Base-by-base conservation (phyloP, 768 basidiomycete genomes). In the Gautieria morchelliformis region DNA sequence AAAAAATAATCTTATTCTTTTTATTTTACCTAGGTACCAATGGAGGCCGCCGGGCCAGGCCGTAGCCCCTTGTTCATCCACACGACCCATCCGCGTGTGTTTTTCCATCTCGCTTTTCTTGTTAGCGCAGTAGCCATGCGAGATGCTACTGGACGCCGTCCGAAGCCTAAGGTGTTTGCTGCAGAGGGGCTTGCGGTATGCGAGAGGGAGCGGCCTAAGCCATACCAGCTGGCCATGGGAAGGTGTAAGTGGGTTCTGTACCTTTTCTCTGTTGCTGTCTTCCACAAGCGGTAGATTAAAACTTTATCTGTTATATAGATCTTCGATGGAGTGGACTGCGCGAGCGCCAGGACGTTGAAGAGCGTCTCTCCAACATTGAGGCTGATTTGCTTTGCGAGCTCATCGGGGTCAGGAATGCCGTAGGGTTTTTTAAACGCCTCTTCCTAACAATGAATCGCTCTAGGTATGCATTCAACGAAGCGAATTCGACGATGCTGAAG, bases 301-400 rank as follows among this genome's bases (percentile, higher is more conserved):
- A 52, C 33, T 17, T 52, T 19, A 2, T 24, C 15, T 17, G n/a
- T 11, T 8, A 14, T 41, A 22, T 48, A 85, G 84, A 84, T 22
- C 78, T 83, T 0, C 58, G 68, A 5, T 87, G 82, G 79, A 74
- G 80, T 1, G 78, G 78, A 39, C 64, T 72, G 8, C 69, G 67
- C 1, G 51, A 7, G 20, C 51, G 37, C 24, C 51, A 52, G 12
- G 84, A 87, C 53, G 70, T 80, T 0, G 68, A 72, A 11, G 74
- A 73, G 37, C 70, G 75, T 35, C 72, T 86, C 59, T 72, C 76
- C n/a, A 78, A 75, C 53, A 77, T 90, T 45, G 83, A 83, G 60
- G 86, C 85, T 0, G 87, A 90, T 61, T 65, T 89, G 58, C 65
- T 87, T 41, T 84, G 81, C 59, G 89, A 91, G 63, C 74, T 89